Percentiles rank a stretch among this genome's conserved stretches.
Evolutionary conservation across 257 asterid genomes (phyloP).

Genomic region (Nicotiana paniculata): DNA sequence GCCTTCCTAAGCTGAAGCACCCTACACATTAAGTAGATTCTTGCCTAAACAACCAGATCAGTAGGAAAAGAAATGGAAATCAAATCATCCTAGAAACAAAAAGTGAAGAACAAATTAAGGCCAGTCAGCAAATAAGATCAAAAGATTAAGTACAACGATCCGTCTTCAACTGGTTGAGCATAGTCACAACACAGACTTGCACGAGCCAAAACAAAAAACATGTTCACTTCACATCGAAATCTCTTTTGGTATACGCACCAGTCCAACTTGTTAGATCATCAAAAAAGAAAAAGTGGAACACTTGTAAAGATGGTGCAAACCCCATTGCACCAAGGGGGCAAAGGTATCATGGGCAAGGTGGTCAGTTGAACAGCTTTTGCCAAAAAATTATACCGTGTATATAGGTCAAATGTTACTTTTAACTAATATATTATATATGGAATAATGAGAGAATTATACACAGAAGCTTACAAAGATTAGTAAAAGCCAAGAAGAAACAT

Average conservation of each 20-base stretch:
- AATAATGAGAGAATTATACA: too few relatives aligned
- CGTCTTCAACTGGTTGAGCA: neutral
- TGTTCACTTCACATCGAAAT: neutral
- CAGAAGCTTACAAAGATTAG: too few relatives aligned
- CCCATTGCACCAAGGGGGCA: too few relatives aligned
- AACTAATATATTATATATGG: too few relatives aligned
- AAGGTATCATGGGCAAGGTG: too few relatives aligned
- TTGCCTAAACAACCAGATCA: constrained; percentile 12
- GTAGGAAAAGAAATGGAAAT: neutral
- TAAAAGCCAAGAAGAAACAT: too few relatives aligned
- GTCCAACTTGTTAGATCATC: neutral
- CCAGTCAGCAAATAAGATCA: neutral
- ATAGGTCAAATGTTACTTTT: too few relatives aligned
- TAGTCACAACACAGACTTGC: neutral
- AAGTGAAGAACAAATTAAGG: neutral
- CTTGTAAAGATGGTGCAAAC: neutral
- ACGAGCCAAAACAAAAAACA: neutral
- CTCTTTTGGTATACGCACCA: neutral
- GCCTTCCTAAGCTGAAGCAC: constrained; percentile 60
- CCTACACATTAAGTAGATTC: constrained; percentile 37
- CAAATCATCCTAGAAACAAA: neutral
- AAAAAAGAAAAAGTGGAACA: neutral
- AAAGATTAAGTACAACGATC: neutral
- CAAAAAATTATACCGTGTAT: too few relatives aligned
- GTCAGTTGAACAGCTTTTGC: too few relatives aligned